Base-by-base conservation (phyloP, 768 basidiomycete genomes). In the Tylopilus vinaceipallidus region DNA sequence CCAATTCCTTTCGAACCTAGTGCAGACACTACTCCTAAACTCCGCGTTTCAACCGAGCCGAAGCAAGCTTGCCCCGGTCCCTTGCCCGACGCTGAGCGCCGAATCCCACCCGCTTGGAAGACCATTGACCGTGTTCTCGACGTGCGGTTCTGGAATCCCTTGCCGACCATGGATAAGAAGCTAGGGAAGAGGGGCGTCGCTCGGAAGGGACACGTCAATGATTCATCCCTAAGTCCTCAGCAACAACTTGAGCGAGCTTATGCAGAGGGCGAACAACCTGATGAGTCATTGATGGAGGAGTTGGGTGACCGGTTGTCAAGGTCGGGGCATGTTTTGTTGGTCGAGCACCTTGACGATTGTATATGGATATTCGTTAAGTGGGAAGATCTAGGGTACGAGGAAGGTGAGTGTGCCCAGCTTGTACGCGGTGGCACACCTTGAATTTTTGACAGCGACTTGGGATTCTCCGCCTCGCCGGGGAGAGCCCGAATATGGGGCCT, bases 111-210 rank as follows among this genome's bases (percentile, higher is more conserved):
- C 1, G 74, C 80, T 7, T 98, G 95, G 95, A 86, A 84, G 67
- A 91, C 87, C 0, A 75, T 92, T n/a, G 94, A 95, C 60, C 84
- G 95, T n/a, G 75, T 98, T 23, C 75, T 99, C 29, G 91, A 97
- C 57, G 72, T 94, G 20, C 69, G 81, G 36, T 67, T 95, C 16
- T 86, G 86, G 80, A 70, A 70, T 39, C 76, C 82, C 16, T 44
- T 26, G 8, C 45, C 60, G 39, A 55, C 59, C 7, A 16, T 23
- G 32, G 45, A 49, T 11, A 20, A 39, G 50, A 47, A 60, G 42
- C 39, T 37, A 14, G 55, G 48, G 56, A 66, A 49, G 55, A 66
- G 65, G 50, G 49, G 57, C 17, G 37, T n/a, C 36, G 13, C 24
- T 59, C 60, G 50, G 50, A 42, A 64, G 67, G 59, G 64, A 3